A percentile compares a stretch with the other conserved stretches of the same genome.
Conservation (phyloP, 768 basidiomycete genomes). For the Lentinus brumalis region DNA sequence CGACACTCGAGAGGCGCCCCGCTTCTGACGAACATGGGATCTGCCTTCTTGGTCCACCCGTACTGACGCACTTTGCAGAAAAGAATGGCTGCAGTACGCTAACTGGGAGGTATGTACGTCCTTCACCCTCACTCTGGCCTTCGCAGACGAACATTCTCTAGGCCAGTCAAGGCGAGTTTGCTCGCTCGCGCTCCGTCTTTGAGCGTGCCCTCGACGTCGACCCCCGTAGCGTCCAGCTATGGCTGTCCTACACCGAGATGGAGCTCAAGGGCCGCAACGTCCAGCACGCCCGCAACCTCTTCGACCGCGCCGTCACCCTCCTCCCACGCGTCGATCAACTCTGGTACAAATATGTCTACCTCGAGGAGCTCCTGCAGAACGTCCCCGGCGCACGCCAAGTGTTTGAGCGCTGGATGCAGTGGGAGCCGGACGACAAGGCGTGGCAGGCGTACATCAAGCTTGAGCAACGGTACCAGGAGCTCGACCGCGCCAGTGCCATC, state of each 20-base stretch:
- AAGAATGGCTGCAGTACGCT: constrained; percentile 86
- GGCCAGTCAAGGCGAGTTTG: constrained; percentile 96
- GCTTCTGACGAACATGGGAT: too few relatives aligned
- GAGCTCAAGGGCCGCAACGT: constrained; percentile 98
- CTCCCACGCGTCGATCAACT: constrained; percentile 95
- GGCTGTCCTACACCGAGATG: constrained; percentile 96
- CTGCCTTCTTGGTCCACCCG: too few relatives aligned
- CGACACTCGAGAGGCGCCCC: too few relatives aligned
- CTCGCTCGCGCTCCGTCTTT: constrained; percentile 91
- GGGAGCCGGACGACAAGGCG: constrained; percentile 99
- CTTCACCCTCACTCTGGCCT: not conserved
- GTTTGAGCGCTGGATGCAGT: constrained; percentile 99
- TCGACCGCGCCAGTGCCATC: constrained; percentile 88
- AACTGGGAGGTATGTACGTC: constrained; percentile 70
- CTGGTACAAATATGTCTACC: constrained; percentile 99
- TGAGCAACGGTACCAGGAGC: constrained; percentile 90
- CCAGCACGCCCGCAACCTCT: constrained; percentile 94
- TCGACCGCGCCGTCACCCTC: constrained; percentile 94
- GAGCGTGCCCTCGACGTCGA: constrained; percentile 98
- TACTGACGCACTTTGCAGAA: constrained; percentile 43
- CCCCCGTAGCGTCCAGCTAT: constrained; percentile 84
- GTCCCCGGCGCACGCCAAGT: constrained; percentile 96
- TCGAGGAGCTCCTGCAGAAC: constrained; percentile 96
- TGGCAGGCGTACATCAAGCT: constrained; percentile 99
- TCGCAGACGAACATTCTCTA: constrained; percentile 31